These are phyloP conservation scores for Codiaeum variegatum DNA, from an alignment of 441 rosid species.

Conservation along the genomic window DNA sequence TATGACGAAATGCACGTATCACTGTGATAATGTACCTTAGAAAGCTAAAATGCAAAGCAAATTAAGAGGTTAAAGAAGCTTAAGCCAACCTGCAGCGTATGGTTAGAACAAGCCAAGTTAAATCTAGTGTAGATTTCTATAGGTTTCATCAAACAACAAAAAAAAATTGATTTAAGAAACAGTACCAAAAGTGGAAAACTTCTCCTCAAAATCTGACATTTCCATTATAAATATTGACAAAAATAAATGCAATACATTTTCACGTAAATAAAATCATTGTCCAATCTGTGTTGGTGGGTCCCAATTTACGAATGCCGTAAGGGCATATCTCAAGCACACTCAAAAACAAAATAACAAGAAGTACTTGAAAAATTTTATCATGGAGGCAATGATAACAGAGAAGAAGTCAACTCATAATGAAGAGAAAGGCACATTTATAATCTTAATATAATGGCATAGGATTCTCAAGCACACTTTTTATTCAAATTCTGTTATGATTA, in stretches of 20 bases:
- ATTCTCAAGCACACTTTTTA: constrained; percentile 35
- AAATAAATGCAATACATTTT: background rate
- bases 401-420: constrained; percentile 56
- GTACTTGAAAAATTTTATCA: constrained; percentile 28
- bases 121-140: background rate
- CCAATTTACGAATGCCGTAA: background rate
- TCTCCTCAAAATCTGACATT: background rate
- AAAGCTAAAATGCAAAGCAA: background rate
- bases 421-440: constrained; percentile 33
- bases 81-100: background rate
- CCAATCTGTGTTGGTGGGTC: background rate
- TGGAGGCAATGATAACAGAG: constrained; percentile 42
- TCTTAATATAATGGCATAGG: constrained; percentile 42
- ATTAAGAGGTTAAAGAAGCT: background rate
- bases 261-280: background rate
- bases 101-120: background rate
- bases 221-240: background rate
- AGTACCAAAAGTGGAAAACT: constrained; percentile 1
- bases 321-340: constrained; percentile 37
- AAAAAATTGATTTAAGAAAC: background rate
- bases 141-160: no score
- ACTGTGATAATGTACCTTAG: background rate
- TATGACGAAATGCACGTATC: background rate
- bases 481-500: constrained; percentile 44
- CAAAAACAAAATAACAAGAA: constrained; percentile 27